Evolutionary conservation across 2,329 filamentous ascomycete genomes (phyloP), one percentile per base, ranked within the genome.

Genomic region (Huntiella savannae): DNA sequence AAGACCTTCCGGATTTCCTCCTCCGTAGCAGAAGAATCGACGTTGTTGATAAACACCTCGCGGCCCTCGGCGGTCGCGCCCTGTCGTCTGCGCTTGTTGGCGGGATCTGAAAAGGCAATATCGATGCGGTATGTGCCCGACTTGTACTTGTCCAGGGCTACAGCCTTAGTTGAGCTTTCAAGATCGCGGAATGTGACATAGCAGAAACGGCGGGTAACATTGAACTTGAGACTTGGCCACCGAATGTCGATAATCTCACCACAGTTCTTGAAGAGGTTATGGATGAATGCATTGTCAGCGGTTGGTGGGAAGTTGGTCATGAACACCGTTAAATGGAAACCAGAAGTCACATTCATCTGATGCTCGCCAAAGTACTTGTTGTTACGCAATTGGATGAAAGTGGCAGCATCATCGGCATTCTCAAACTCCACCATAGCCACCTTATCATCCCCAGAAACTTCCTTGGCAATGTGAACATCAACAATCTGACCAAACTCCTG

Each of bases 151-250:
- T 95, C 71, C 42, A 94, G 71, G 3, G 45, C 45, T 1, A 78
- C 79, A 1, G 87, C 87, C 42, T 73, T 75, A 35, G 75, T 69
- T 1, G 86, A 83, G 45, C 74, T 72, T n/a, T 70, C 68, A 2
- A 71, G 62, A 32, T 76, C 75, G 41, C 77, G 71, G 58, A 95
- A 95, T n/a, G 92, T 84, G 5, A 95, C 70, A 60, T 98, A 98
- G 65, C 87, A 95, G 64, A 98, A 98, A 17, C 91, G 80, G 32
- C 91, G 82, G 54, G 83, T 79, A 1, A 80, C 79, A 56, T 95
- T 88, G 60, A 73, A 86, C 59, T 92, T 92, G 44, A 98, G 72
- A 48, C 85, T 94, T 2, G 91, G 91, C 63, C 91, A 91, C 16
- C 91, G 79, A 45, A 96, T 71, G 55, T 79, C 83, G 47, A 93